Evolutionary conservation across 148 eudicot genomes (phyloP).

Genomic region (Persicaria tinctoria): DNA sequence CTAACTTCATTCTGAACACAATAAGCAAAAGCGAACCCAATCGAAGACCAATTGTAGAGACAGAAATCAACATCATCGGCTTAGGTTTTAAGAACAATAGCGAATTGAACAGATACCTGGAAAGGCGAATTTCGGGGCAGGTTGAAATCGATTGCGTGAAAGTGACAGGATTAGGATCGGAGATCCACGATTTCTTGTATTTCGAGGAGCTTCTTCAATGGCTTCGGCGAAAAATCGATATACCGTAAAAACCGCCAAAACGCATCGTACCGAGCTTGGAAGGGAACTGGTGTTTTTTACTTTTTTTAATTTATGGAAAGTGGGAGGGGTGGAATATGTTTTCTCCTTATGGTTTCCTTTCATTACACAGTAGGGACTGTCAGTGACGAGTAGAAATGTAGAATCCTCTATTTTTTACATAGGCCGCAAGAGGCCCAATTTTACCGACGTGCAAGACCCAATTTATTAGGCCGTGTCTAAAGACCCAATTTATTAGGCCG

Average conservation of each 20-base stretch:
- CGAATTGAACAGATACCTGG: not conserved
- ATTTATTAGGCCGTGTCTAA: not conserved
- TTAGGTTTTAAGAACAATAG: not conserved
- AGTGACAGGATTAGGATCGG: conserved; percentile 2
- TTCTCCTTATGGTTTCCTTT: not conserved
- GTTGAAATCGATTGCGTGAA: not conserved
- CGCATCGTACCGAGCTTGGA: not conserved
- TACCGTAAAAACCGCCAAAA: not conserved
- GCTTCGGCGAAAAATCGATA: not conserved
- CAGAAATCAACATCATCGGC: not conserved
- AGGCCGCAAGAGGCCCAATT: too few relatives aligned
- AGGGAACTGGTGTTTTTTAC: not conserved
- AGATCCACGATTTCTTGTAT: not conserved
- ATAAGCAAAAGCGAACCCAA: not conserved
- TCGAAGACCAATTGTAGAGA: not conserved
- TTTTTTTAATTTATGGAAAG: not conserved
- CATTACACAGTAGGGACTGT: too few relatives aligned
- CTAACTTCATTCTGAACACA: not conserved
- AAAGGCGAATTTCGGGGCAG: not conserved
- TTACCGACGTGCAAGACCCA: not conserved
- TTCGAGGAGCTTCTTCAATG: not conserved
- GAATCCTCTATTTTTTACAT: too few relatives aligned
- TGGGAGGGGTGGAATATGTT: not conserved
- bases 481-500: not conserved
- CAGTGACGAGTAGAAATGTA: not conserved